A percentile compares a stretch with the other conserved stretches of the same genome.
These are phyloP conservation scores for Eleusine coracana DNA, from an alignment of 176 grass and related monocot genomes.

Conservation along the genomic window DNA sequence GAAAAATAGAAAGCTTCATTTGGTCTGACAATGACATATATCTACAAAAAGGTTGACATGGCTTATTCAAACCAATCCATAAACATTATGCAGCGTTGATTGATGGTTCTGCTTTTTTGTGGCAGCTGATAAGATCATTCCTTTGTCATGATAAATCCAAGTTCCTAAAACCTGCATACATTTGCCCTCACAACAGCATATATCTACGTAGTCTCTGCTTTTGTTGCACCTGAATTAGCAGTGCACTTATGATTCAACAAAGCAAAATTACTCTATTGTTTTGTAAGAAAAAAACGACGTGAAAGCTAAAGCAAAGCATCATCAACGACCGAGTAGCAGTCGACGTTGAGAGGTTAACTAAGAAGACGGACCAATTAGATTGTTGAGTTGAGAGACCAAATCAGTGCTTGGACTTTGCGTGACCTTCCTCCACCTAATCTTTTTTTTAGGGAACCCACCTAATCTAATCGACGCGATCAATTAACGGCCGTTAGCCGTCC, in stretches of 20 bases:
- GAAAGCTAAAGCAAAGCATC: background rate
- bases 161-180: background rate
- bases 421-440: background rate
- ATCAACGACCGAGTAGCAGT: background rate
- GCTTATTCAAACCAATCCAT: background rate
- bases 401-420: background rate
- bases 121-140: background rate
- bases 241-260: too few relatives aligned
- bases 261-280: background rate
- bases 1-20: too few relatives aligned
- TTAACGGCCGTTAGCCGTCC: slow-evolving; percentile 9
- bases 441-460: too few relatives aligned
- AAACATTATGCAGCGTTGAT: background rate
- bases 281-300: background rate
- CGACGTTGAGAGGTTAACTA: background rate
- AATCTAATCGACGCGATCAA: background rate
- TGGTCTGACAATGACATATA: too few relatives aligned
- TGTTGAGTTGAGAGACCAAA: background rate
- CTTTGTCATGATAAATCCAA: background rate
- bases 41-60: too few relatives aligned
- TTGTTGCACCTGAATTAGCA: too few relatives aligned
- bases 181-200: too few relatives aligned
- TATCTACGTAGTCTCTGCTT: too few relatives aligned
- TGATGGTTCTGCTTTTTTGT: too few relatives aligned
- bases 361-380: background rate